Base-by-base conservation (phyloP, 78 protist species). In the Trichosphaerium sp. region DNA sequence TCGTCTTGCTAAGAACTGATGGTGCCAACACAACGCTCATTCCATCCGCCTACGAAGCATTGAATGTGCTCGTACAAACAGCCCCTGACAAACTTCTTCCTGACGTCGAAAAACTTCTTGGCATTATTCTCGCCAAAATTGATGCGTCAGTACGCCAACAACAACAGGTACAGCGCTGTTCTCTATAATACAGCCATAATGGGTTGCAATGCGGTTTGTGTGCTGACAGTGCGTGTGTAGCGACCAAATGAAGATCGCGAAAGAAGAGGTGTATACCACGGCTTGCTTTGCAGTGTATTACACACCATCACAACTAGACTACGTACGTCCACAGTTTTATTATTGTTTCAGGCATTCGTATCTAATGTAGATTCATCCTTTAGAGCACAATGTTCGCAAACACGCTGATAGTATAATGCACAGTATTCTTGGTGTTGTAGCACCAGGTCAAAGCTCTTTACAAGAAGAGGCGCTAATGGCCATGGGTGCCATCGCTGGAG, bases 391-490 rank as follows among this genome's bases (percentile, higher is more conserved):
- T 18, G 18, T 44, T 44, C 15, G 15, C 31, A 18, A 18, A 42
- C 42, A 51, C 29, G 52, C 69, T 28, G 84, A 78, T 54, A n/a
- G 5, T n/a, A 52, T 82, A 56, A 78, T 88, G 90, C 23, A 31
- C 32, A 69, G 52, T 60, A 79, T 74, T 70, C 31, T 84, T 21
- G 48, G 69, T 26, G 82, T 84, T 71, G 75, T 56, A 38, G 25
- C 54, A 62, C 42, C 69, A 43, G 66, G 34, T 31, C 42, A 6
- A 35, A 62, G 6, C 62, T 23, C 73, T 37, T 58, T 47, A 31
- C 78, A 85, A 14, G 92, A 88, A 71, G 96, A 91, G 52, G 84
- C 90, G 21, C 60, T 92, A 43, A 21, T 87, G 65, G 83, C 91
- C 35, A 78, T 88, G 28, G 84, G 81, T 56, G 34, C 86, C 1